Percentiles rank a stretch among this genome's conserved stretches.
Conservation (phyloP, 768 basidiomycete genomes). For the Imleria badia region DNA sequence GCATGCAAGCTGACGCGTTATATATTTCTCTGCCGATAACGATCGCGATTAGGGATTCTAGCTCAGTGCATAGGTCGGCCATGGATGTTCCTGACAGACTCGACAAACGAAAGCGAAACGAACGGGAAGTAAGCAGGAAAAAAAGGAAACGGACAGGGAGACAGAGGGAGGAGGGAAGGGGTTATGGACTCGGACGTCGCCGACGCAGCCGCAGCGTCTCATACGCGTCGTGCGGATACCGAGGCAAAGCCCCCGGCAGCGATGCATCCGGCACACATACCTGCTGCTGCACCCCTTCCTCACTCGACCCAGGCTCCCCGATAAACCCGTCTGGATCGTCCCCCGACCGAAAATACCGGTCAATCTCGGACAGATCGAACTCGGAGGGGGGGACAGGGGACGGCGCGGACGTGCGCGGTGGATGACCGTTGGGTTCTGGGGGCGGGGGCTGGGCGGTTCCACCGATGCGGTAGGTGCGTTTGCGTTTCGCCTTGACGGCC, state of each 20-base stretch:
- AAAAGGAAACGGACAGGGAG: neutral
- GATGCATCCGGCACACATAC: neutral
- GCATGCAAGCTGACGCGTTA: neutral
- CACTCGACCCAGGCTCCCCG: constrained; percentile 1
- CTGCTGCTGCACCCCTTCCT: neutral
- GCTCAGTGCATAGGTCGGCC: constrained; percentile 27
- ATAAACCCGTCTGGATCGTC: constrained; percentile 16
- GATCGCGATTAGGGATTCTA: neutral
- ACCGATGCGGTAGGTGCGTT: constrained; percentile 67
- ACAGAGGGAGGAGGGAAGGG: too few relatives aligned
- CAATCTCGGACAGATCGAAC: constrained; percentile 72
- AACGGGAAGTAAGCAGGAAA: too few relatives aligned
- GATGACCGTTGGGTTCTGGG: neutral
- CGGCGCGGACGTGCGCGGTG: constrained; percentile 25
- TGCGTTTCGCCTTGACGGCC: constrained; percentile 66
- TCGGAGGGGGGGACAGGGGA: constrained; percentile 45
- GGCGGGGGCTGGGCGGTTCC: constrained; percentile 16
- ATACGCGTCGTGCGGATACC: constrained; percentile 5
- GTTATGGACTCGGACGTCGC: constrained; percentile 4
- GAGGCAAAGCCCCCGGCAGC: neutral
- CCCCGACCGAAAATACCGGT: constrained; percentile 61
- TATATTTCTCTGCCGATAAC: neutral
- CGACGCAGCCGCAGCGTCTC: constrained; percentile 12
- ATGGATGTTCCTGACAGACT: neutral
- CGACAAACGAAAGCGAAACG: neutral